These are phyloP conservation scores for Xylaria sp. DNA, from an alignment of 2,329 filamentous ascomycete genomes.

Conservation along the genomic window DNA sequence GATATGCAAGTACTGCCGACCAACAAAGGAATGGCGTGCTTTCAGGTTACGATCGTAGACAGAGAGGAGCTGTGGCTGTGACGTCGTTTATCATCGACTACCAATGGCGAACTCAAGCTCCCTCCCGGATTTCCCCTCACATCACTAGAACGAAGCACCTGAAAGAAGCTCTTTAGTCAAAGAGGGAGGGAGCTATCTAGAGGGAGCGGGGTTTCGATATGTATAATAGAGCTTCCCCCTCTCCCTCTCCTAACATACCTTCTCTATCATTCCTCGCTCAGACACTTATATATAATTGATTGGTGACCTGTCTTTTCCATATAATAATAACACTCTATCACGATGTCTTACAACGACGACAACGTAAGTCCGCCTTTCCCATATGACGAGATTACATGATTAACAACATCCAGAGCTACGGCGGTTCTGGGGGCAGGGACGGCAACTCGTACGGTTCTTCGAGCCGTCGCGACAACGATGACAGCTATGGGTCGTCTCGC, in stretches of 20 bases:
- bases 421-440: constrained; percentile 33
- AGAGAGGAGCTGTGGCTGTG: constrained; percentile 26
- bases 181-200: constrained; percentile 25
- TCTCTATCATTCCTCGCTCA: background rate
- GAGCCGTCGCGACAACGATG: constrained; percentile 21
- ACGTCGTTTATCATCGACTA: constrained; percentile 20
- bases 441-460: constrained; percentile 36
- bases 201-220: constrained; percentile 19
- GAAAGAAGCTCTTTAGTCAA: constrained; percentile 28
- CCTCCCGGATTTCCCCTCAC: constrained; percentile 38
- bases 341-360: constrained; percentile 61
- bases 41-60: constrained; percentile 19
- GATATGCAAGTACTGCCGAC: constrained; percentile 15
- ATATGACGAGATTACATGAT: background rate
- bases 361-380: constrained; percentile 46
- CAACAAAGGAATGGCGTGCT: constrained; percentile 30
- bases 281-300: background rate
- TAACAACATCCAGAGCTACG: constrained; percentile 42
- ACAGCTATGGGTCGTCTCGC: constrained; percentile 30
- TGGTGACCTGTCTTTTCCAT: background rate
- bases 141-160: constrained; percentile 1
- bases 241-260: background rate
- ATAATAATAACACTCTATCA: constrained; percentile 28
- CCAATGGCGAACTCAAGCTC: constrained; percentile 22
- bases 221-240: constrained; percentile 38